Evolutionary conservation across 2,329 filamentous ascomycete species (phyloP), one percentile per base, ranked within the genome.

Genomic region (Fusarium torulosum): DNA sequence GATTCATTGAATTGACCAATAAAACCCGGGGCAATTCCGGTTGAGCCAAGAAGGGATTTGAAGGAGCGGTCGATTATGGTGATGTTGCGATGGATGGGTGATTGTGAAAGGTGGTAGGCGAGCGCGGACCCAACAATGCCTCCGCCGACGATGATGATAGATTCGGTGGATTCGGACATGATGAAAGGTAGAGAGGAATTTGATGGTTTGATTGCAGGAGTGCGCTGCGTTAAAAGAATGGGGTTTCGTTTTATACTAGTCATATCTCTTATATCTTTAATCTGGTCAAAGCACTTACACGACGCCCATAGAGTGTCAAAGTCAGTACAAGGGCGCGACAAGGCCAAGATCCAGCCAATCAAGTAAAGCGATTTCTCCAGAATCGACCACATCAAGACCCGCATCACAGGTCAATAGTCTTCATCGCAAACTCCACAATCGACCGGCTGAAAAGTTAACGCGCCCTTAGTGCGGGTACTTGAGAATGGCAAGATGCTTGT

Each of bases 1-100:
- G 71, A 73, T 6, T 73, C 71, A 10, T 73, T 73, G 45, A 68
- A 73, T 7, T 73, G 71, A 1, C 71, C 71, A 4, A 73, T 37
- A 10, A 73, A 72, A 0, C 71, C 71, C 0, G 71, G 71, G 0
- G 71, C 71, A 4, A 68, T 65, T 0, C 71, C 69, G 1, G 67
- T 73, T 7, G 71, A 73, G 1, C 71, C 71, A 1, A 70, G 55
- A 1, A 71, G 40, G 0, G 29, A 19, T 0, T 13, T 42, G 15
- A 71, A 54, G 3, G 65, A 73, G 4, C 71, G 65, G 5, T 73
- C 71, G 1, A 73, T 33, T 1, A 73, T 20, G 2, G 56, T 72
- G 40, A 73, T 65, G 3, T 44, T 53, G 29, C 69, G 43, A 7
- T 23, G n/a, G 2, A 4, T 49, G 7, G 59, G 20, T 0, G 60